phyloP scores from a whole-genome alignment of 2,329 filamentous ascomycete genomes.

The Immersiporthe knoxdaviesiana region DNA sequence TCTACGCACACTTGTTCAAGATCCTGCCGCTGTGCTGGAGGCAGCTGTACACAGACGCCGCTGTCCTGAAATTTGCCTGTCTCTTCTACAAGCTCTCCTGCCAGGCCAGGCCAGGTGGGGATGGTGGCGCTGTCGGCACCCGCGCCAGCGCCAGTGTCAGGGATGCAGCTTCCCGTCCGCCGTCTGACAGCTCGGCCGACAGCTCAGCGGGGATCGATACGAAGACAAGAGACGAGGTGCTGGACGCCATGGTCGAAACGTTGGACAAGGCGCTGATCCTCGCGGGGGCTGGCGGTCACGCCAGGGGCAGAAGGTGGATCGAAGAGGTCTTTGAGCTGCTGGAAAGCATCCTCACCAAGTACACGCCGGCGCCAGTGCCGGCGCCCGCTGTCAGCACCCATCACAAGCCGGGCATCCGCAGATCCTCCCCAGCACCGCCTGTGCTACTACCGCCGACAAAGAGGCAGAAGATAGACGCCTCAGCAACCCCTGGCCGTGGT shows the following conservation, averaged over 20 bases:
- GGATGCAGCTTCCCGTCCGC: slow-evolving; percentile 1
- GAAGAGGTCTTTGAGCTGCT: slow-evolving; percentile 54
- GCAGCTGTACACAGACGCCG: slow-evolving; percentile 71
- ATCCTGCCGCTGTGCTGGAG: slow-evolving; percentile 71
- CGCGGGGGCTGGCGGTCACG: slow-evolving; percentile 62
- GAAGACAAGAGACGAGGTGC: slow-evolving; percentile 29
- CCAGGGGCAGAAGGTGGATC: slow-evolving; percentile 55
- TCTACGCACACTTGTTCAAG: slow-evolving; percentile 71
- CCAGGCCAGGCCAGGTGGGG: neutral
- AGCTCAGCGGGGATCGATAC: slow-evolving; percentile 22
- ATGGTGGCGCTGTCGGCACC: neutral
- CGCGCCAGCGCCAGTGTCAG: neutral
- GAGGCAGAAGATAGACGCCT: neutral
- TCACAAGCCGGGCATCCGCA: neutral
- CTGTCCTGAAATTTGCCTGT: slow-evolving; percentile 62
- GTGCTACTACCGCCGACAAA: slow-evolving; percentile 13
- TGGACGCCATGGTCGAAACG: slow-evolving; percentile 63
- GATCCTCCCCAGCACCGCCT: neutral
- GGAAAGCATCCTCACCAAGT: slow-evolving; percentile 35
- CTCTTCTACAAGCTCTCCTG: slow-evolving; percentile 35
- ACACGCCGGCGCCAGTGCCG: neutral
- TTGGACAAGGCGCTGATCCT: slow-evolving; percentile 80
- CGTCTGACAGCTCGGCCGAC: neutral
- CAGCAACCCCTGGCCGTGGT: neutral
- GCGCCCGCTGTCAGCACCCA: slow-evolving; percentile 1